phyloP scores from a whole-genome alignment of 352 stramenopile genomes.

The Phytophthora kernoviae region DNA sequence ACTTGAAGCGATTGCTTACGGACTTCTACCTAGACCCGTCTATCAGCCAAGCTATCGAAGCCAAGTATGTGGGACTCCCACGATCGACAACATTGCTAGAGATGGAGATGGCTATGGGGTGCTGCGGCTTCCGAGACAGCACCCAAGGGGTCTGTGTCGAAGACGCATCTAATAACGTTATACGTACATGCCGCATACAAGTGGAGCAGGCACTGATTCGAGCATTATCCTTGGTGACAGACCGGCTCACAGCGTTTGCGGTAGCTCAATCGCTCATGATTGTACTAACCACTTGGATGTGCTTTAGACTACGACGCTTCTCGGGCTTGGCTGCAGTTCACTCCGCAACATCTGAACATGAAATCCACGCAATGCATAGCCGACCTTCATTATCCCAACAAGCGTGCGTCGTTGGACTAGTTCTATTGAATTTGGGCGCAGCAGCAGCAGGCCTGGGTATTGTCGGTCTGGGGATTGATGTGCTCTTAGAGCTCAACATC shows the following conservation, averaged over 20 bases:
- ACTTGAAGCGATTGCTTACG: slow-evolving; percentile 30
- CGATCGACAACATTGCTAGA: slow-evolving; percentile 18
- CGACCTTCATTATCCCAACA: slow-evolving; percentile 18
- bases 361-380: not conserved
- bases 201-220: slow-evolving; percentile 18
- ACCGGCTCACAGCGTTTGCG: slow-evolving; percentile 22
- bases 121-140: slow-evolving; percentile 46
- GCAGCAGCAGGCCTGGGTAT: slow-evolving; percentile 37
- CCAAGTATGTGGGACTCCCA: slow-evolving; percentile 35
- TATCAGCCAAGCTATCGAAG: slow-evolving; percentile 37
- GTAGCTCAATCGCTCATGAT: slow-evolving; percentile 26
- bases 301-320: slow-evolving; percentile 34
- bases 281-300: slow-evolving; percentile 22
- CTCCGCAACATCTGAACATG: not conserved
- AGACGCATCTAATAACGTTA: not conserved
- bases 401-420: slow-evolving; percentile 8
- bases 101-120: slow-evolving; percentile 52
- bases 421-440: slow-evolving; percentile 23
- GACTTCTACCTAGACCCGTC: slow-evolving; percentile 45
- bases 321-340: slow-evolving; percentile 10
- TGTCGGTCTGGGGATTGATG: slow-evolving; percentile 54
- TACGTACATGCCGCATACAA: slow-evolving; percentile 36
- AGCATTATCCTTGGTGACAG: slow-evolving; percentile 19
- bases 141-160: slow-evolving; percentile 40
- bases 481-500: slow-evolving; percentile 70